These are phyloP conservation scores for Alternaria burnsii DNA, from an alignment of 2,329 filamentous ascomycete species.

Conservation along the genomic window DNA sequence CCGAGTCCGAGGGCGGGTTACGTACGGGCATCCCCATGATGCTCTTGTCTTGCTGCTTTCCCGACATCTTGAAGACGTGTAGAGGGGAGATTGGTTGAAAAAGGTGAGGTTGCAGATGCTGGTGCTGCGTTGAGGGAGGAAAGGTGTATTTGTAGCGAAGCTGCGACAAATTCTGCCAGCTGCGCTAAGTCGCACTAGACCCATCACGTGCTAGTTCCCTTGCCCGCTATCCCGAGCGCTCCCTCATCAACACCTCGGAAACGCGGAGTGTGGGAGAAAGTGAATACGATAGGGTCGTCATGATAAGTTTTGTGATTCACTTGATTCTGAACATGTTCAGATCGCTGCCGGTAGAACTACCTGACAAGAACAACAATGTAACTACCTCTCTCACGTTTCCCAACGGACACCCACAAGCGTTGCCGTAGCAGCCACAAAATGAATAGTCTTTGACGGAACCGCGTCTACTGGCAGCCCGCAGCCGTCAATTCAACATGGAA, in stretches of 20 bases:
- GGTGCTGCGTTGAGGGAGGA: slow-evolving; percentile 29
- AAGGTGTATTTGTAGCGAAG: slow-evolving; percentile 36
- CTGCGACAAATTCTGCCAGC: slow-evolving; percentile 33
- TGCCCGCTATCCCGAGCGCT: slow-evolving; percentile 31
- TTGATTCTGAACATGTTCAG: rapidly evolving
- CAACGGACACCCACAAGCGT: slow-evolving; percentile 18
- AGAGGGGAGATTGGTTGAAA: slow-evolving; percentile 34
- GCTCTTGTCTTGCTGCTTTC: slow-evolving; percentile 11
- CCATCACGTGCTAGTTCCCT: slow-evolving; percentile 21
- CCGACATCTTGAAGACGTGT: slow-evolving; percentile 6
- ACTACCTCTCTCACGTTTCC: not conserved
- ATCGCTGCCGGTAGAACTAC: not conserved
- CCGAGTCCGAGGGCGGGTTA: slow-evolving; percentile 1
- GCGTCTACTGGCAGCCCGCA: slow-evolving; percentile 23
- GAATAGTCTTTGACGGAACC: slow-evolving; percentile 19
- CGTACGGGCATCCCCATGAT: slow-evolving; percentile 56
- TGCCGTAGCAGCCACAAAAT: slow-evolving; percentile 34
- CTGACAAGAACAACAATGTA: not conserved
- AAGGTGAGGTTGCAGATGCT: slow-evolving; percentile 26
- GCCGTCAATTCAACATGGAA: slow-evolving; percentile 17
- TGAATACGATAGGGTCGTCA: not conserved
- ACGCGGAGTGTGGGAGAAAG: slow-evolving; percentile 19
- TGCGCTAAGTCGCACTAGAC: slow-evolving; percentile 36
- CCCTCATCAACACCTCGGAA: slow-evolving; percentile 33
- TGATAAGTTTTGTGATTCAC: not conserved